Conservation (phyloP, 352 stramenopile genomes). For the Elongisporangium undulatum region DNA sequence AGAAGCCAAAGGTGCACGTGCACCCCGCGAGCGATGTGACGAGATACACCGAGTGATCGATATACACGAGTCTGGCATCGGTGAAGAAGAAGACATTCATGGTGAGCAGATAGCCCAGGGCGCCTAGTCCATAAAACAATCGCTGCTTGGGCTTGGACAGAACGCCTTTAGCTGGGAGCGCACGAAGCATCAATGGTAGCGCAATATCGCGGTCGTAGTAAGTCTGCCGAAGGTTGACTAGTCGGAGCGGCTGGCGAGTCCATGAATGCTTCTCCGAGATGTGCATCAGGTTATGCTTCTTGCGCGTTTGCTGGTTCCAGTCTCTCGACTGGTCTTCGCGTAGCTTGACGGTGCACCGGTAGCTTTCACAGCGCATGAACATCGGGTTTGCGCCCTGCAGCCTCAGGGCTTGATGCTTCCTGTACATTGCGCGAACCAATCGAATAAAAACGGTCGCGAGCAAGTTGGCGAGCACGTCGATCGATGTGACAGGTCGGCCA, state of each 20-base stretch:
- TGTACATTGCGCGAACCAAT: conserved; percentile 21
- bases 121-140: conserved; percentile 1
- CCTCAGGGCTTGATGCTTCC: conserved; percentile 10
- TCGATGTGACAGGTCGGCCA: conserved; percentile 2
- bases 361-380: conserved; percentile 23
- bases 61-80: neutral
- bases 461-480: conserved; percentile 19
- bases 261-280: neutral
- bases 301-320: neutral
- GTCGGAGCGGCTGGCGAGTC: neutral
- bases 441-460: conserved; percentile 22
- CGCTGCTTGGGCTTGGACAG: neutral
- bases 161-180: neutral
- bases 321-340: neutral
- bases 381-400: conserved; percentile 11
- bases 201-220: neutral
- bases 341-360: conserved; percentile 18
- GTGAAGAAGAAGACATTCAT: conserved; percentile 1
- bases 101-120: neutral
- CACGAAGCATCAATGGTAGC: neutral
- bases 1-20: conserved; percentile 10
- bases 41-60: neutral
- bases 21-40: conserved; percentile 1
- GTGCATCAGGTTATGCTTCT: neutral
- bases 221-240: neutral